phyloP scores from a whole-genome alignment of 345 rosid genomes.

The Clausena lansium region DNA sequence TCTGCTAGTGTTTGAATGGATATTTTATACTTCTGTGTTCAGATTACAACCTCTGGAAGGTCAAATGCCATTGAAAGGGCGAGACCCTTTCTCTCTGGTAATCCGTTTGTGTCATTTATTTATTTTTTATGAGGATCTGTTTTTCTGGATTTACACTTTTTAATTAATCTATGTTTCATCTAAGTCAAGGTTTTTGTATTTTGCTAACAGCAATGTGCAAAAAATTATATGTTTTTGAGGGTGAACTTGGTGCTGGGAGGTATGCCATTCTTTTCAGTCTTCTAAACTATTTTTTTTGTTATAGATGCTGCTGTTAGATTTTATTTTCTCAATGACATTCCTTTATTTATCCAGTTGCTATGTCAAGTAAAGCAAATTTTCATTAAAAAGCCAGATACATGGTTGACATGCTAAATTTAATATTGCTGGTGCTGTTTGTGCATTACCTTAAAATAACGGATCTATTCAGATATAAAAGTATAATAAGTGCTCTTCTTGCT shows the following conservation, averaged over 20 bases:
- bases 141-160: constrained; percentile 16
- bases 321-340: not conserved
- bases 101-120: constrained; percentile 17
- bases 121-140: not conserved
- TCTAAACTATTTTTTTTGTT: not conserved
- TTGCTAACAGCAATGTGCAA: constrained; percentile 66
- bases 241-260: constrained; percentile 87
- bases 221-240: constrained; percentile 65
- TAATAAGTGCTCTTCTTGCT: not conserved
- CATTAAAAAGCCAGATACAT: not conserved
- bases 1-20: constrained; percentile 1
- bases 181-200: constrained; percentile 13
- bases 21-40: constrained; percentile 9
- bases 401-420: not conserved
- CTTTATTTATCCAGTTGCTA: not conserved
- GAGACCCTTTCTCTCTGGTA: constrained; percentile 77
- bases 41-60: constrained; percentile 81
- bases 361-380: not conserved
- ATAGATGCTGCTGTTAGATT: not conserved
- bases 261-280: constrained; percentile 32
- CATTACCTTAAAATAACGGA: not conserved
- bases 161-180: constrained; percentile 8
- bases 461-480: not conserved
- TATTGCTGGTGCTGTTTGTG: not conserved
- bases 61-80: constrained; percentile 72